These are phyloP conservation scores for Pezicula carpinea DNA, from an alignment of 2,329 filamentous ascomycete species.

Conservation along the genomic window DNA sequence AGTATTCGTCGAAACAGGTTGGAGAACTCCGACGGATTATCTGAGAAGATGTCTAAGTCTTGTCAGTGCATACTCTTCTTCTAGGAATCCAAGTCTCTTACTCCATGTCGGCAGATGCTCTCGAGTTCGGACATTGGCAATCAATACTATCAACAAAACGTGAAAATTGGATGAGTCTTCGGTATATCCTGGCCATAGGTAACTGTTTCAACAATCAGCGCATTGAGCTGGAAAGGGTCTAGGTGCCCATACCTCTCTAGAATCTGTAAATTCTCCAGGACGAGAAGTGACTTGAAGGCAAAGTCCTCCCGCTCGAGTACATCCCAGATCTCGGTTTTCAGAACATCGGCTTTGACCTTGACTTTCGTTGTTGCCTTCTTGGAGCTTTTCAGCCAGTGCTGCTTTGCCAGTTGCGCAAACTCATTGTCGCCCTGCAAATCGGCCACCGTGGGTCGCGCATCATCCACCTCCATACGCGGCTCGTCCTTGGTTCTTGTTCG, in stretches of 20 bases:
- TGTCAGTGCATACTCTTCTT: slow-evolving; percentile 5
- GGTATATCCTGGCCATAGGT: slow-evolving; percentile 89
- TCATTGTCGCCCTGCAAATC: slow-evolving; percentile 66
- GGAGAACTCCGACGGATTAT: slow-evolving; percentile 78
- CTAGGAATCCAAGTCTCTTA: slow-evolving; percentile 33
- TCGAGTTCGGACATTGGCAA: slow-evolving; percentile 82
- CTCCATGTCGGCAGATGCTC: slow-evolving; percentile 87
- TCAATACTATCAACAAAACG: slow-evolving; percentile 77
- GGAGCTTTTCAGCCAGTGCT: slow-evolving; percentile 73
- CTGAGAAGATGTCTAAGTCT: slow-evolving; percentile 63
- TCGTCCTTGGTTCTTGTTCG: slow-evolving; percentile 23
- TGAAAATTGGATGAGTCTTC: slow-evolving; percentile 90
- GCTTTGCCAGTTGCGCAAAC: slow-evolving; percentile 73
- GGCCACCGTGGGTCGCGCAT: slow-evolving; percentile 58
- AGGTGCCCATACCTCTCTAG: slow-evolving; percentile 64
- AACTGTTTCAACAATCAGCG: slow-evolving; percentile 47
- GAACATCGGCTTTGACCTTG: slow-evolving; percentile 72
- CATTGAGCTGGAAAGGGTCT: background rate
- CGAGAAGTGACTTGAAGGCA: slow-evolving; percentile 68
- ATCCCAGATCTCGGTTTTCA: slow-evolving; percentile 89
- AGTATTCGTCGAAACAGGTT: slow-evolving; percentile 83
- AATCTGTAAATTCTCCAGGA: slow-evolving; percentile 85
- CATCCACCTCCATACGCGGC: slow-evolving; percentile 31
- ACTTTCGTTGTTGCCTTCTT: slow-evolving; percentile 56
- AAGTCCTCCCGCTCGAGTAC: slow-evolving; percentile 78